Base-by-base conservation (phyloP, 2,329 filamentous ascomycete genomes). In the Xylariaceae sp. region DNA sequence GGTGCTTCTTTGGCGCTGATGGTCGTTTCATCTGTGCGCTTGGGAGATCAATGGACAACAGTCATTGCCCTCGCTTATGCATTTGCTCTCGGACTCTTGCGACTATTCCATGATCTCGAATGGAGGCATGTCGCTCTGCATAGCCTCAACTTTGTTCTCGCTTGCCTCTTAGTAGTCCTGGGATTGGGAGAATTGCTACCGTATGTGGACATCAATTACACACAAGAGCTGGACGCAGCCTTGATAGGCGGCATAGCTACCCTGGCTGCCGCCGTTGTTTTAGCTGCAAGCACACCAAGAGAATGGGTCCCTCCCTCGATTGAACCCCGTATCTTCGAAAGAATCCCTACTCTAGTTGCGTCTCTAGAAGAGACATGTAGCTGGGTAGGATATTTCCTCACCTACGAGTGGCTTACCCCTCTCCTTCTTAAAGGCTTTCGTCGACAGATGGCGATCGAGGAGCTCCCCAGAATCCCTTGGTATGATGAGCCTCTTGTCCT, bases 401-500 rank as follows among this genome's bases (percentile, higher is more conserved):
- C 74, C 5, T 80, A 75, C 57, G 71, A 72, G 48, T 80, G 75
- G 73, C 63, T 80, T 30, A 76, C 73, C 2, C 71, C 72, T 19
- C 62, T 76, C 40, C 69, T 80, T 44, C 71, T 75, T 65, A 76
- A 70, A 52, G 77, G 76, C 22, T 66, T 69, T 39, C 69, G 66
- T 31, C 66, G 67, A 6, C 66, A 71, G 45, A 66, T 80, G 47
- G 71, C 73, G 22, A 68, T 77, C 56, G 68, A 73, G 35, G 71
- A 74, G 54, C 69, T 80, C 17, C 75, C 76, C 2, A 68, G 58
- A 27, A 62, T 80, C 30, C 75, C 77, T 2, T 80, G 76, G 75
- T 80, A 80, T 54, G 77, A 81, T 45, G 76, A 80, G 52, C 77
- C 77, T 9, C 61, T 73, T 18, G 63, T 77, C 44, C 70, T 80